A percentile compares a stretch with the other conserved stretches of the same genome.
These are phyloP conservation scores for Pichia sp. DNA, from an alignment of 1,139 yeast species.

Conservation along the genomic window DNA sequence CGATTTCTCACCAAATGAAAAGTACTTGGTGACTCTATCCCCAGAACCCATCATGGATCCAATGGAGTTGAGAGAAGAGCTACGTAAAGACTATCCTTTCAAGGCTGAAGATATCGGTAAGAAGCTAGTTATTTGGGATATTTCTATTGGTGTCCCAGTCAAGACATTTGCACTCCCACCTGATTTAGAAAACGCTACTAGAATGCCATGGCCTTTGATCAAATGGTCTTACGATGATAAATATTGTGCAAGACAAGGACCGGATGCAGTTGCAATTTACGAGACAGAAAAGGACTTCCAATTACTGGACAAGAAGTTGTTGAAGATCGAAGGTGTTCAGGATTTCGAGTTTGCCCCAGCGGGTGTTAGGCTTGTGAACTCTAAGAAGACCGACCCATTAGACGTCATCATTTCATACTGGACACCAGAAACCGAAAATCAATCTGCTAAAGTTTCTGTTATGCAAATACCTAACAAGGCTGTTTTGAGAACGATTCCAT, in stretches of 20 bases:
- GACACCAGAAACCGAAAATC: conserved; percentile 93
- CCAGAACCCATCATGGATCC: conserved; percentile 77
- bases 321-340: conserved; percentile 78
- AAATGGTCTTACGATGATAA: conserved; percentile 95
- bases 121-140: conserved; percentile 91
- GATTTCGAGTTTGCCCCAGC: conserved; percentile 97
- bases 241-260: conserved; percentile 93
- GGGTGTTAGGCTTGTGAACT: conserved; percentile 56
- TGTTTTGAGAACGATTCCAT: conserved; percentile 83
- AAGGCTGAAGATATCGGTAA: conserved; percentile 89
- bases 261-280: conserved; percentile 88
- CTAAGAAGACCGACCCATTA: conserved; percentile 44
- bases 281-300: conserved; percentile 62
- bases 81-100: conserved; percentile 67
- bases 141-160: conserved; percentile 74
- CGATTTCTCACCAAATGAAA: conserved; percentile 91
- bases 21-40: conserved; percentile 84
- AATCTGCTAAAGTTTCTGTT: conserved; percentile 90
- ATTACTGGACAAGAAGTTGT: conserved; percentile 77
- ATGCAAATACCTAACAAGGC: conserved; percentile 84
- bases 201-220: conserved; percentile 94
- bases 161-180: conserved; percentile 92
- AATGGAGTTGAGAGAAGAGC: conserved; percentile 38
- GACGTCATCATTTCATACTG: conserved; percentile 82
- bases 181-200: conserved; percentile 60